Percentiles rank a stretch among this genome's conserved stretches.
phyloP scores from a whole-genome alignment of 805 yeast species.

The Candida gorgasii region DNA sequence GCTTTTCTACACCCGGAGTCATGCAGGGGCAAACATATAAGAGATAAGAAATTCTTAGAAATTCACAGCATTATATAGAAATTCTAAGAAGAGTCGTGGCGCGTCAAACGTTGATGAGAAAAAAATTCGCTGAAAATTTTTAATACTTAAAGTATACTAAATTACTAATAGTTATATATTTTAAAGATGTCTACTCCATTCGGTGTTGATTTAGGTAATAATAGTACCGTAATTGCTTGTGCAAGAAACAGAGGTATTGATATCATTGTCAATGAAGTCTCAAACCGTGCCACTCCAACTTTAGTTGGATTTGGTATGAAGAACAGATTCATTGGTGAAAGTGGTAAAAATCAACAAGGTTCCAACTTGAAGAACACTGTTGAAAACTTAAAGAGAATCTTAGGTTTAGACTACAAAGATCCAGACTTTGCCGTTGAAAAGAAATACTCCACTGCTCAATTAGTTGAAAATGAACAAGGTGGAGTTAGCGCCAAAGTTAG shows the following conservation, averaged over 20 bases:
- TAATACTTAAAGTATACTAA: constrained; percentile 1
- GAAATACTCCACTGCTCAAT: constrained; percentile 69
- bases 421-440: constrained; percentile 78
- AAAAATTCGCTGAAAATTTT: constrained; percentile 8
- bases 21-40: background rate
- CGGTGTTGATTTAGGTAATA: constrained; percentile 97
- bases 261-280: constrained; percentile 96
- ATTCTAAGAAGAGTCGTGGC: constrained; percentile 10
- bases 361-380: constrained; percentile 96
- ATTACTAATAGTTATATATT: constrained; percentile 7
- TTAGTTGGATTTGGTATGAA: constrained; percentile 88
- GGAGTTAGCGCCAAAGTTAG: constrained; percentile 83
- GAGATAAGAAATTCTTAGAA: background rate
- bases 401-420: constrained; percentile 74
- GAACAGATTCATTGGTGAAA: constrained; percentile 91
- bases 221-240: constrained; percentile 88
- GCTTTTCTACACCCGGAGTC: too few species aligned
- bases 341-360: constrained; percentile 94
- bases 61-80: constrained; percentile 5
- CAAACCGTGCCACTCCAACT: constrained; percentile 93
- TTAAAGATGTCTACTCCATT: constrained; percentile 82
- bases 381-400: constrained; percentile 88
- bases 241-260: constrained; percentile 99
- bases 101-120: constrained; percentile 5
- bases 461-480: constrained; percentile 70